Conservation (phyloP, 257 asterid genomes). For the Fraxinus anomala region DNA sequence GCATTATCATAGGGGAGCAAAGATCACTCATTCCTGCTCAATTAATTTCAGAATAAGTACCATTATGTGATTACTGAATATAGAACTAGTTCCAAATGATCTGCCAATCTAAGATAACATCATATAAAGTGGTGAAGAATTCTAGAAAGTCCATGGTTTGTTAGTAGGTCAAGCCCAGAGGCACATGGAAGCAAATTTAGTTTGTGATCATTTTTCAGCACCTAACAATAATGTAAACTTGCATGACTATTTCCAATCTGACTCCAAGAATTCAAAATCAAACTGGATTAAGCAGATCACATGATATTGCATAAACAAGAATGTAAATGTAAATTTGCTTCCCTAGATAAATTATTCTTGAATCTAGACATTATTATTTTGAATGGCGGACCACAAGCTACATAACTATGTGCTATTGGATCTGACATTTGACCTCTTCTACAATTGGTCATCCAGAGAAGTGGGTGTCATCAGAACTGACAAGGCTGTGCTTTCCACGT, state of each 20-base stretch:
- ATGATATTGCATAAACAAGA: not conserved
- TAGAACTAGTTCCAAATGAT: constrained; percentile 1
- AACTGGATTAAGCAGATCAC: not conserved
- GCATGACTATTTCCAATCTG: not conserved
- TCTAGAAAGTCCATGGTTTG: not conserved
- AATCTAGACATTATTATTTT: not conserved
- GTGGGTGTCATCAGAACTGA: not conserved
- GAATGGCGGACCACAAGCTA: not conserved
- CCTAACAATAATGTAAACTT: not conserved
- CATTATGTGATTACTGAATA: not conserved
- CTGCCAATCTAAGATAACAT: not conserved
- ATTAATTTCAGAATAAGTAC: constrained; percentile 22
- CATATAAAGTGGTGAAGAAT: not conserved
- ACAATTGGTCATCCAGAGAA: not conserved
- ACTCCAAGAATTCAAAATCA: not conserved
- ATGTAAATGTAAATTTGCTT: not conserved
- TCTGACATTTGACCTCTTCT: not conserved
- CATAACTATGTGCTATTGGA: not conserved
- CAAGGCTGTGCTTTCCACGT: not conserved
- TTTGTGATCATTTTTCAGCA: not conserved
- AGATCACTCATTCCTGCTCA: constrained; percentile 95
- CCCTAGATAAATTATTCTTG: not conserved
- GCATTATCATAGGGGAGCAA: constrained; percentile 92
- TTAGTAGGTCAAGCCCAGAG: not conserved
- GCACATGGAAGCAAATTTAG: not conserved